These are phyloP conservation scores for Kandelia obovata DNA, from an alignment of 345 rosid genomes.

Conservation along the genomic window DNA sequence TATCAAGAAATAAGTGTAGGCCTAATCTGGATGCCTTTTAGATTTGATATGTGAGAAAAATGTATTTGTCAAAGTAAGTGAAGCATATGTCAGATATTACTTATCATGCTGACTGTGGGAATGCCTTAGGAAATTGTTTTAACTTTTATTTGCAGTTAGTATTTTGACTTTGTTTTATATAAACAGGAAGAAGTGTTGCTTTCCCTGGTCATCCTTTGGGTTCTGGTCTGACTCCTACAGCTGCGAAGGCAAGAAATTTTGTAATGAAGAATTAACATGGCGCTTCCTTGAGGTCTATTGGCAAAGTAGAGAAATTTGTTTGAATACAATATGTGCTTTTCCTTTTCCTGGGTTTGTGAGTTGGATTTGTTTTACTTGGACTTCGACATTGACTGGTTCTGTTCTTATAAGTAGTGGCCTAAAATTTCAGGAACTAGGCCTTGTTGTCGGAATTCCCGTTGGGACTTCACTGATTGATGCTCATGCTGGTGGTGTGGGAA, in stretches of 20 bases:
- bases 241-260: conserved; percentile 83
- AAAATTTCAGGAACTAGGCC: conserved; percentile 68
- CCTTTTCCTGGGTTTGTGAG: conserved; percentile 25
- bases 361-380: conserved; percentile 12
- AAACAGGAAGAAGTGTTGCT: conserved; percentile 92
- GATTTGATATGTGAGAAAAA: background rate
- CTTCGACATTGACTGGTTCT: conserved; percentile 10
- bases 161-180: conserved; percentile 14
- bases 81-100: background rate
- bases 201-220: conserved; percentile 97
- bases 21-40: background rate
- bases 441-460: conserved; percentile 74
- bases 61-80: background rate
- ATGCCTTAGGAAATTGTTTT: conserved; percentile 1
- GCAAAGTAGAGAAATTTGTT: conserved; percentile 28
- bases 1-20: background rate
- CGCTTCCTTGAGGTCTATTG: conserved; percentile 38
- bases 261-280: conserved; percentile 41
- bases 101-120: background rate
- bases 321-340: conserved; percentile 22
- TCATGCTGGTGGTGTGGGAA: conserved; percentile 98
- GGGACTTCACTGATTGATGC: conserved; percentile 95
- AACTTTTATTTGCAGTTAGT: conserved; percentile 4
- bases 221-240: conserved; percentile 76
- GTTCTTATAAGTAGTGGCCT: conserved; percentile 13